Conservation (phyloP, 139 green algal genomes). For the Closterium sp. region DNA sequence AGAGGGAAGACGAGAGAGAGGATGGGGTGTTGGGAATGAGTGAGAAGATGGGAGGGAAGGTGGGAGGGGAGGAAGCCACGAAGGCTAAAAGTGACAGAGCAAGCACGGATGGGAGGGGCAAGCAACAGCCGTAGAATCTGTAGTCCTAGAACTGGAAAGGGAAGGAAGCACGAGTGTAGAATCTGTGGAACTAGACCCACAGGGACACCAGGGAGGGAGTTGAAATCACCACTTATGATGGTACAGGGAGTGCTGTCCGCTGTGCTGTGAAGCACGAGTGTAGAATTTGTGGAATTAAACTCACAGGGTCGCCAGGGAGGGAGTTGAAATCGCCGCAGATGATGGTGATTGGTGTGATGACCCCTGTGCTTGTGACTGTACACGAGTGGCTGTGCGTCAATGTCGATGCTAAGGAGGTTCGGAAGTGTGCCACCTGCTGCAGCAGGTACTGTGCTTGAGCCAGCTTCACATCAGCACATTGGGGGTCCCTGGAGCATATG, state of each 20-base stretch:
- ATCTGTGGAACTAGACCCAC: neutral
- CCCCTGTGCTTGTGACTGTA: neutral
- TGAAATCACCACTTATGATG: neutral
- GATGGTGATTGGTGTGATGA: neutral
- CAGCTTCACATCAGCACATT: slow-evolving; percentile 34
- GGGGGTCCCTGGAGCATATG: slow-evolving; percentile 14
- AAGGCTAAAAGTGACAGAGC: too few relatives aligned
- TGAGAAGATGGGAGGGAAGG: neutral
- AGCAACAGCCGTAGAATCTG: neutral
- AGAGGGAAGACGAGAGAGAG: neutral
- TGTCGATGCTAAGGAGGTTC: neutral
- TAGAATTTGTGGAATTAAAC: neutral
- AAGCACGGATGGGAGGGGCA: too few relatives aligned
- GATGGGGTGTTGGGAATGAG: neutral
- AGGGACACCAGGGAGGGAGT: neutral
- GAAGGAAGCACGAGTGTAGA: too few relatives aligned
- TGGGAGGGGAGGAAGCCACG: too few relatives aligned
- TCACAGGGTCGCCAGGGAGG: slow-evolving; percentile 10
- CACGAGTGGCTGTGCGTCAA: neutral
- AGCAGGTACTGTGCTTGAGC: slow-evolving; percentile 35
- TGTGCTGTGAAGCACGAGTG: too few relatives aligned
- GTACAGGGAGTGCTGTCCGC: neutral
- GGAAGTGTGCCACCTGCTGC: neutral
- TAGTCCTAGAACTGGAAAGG: too few relatives aligned
- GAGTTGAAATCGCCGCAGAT: slow-evolving; percentile 41